Evolutionary conservation across 1,284 basidiomycete genomes (phyloP).

Genomic region (Vanrija pseudolonga): DNA sequence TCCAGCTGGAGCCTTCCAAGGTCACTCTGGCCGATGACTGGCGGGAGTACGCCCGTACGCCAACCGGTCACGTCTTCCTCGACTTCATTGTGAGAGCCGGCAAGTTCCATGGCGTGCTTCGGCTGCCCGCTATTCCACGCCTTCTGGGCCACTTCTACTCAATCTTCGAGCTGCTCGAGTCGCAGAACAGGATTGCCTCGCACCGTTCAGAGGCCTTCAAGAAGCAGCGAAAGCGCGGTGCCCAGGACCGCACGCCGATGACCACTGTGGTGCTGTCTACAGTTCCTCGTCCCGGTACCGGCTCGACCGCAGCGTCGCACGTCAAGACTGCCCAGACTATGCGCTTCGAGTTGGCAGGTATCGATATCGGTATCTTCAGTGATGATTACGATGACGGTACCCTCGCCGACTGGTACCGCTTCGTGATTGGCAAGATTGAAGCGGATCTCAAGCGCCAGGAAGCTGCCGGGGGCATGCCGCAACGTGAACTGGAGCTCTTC

Average conservation of each 20-base stretch:
- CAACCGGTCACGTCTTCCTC: constrained; percentile 62
- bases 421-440: constrained; percentile 35
- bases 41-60: constrained; percentile 56
- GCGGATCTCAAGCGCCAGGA: constrained; percentile 34
- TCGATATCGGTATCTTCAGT: constrained; percentile 42
- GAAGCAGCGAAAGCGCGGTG: constrained; percentile 63
- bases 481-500: constrained; percentile 30
- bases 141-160: constrained; percentile 41
- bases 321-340: constrained; percentile 39
- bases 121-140: constrained; percentile 54
- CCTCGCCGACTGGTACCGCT: constrained; percentile 38
- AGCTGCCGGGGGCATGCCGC: constrained; percentile 18
- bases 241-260: constrained; percentile 61
- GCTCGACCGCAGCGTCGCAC: background rate
- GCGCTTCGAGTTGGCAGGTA: constrained; percentile 38
- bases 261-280: constrained; percentile 67
- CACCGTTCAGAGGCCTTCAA: constrained; percentile 63
- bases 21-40: constrained; percentile 79
- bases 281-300: constrained; percentile 61
- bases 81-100: constrained; percentile 72
- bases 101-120: constrained; percentile 65
- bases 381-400: constrained; percentile 33
- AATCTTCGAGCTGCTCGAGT: constrained; percentile 58
- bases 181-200: constrained; percentile 53
- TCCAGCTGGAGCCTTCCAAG: constrained; percentile 74